phyloP scores from a whole-genome alignment of 75 land plant species.

The Gnetum montanum region DNA sequence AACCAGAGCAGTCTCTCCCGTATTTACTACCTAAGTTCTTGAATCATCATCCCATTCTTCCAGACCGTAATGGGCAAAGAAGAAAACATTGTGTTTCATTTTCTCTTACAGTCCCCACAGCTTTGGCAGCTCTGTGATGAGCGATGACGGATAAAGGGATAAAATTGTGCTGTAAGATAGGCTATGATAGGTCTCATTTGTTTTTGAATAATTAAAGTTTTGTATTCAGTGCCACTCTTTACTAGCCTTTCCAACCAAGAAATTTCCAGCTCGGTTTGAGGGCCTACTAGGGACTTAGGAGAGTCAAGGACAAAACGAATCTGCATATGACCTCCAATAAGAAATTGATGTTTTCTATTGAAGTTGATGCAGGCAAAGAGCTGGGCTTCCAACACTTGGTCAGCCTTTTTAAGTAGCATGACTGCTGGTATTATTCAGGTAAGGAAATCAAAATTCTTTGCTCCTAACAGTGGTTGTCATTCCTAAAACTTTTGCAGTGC shows the following conservation, averaged over 20 bases:
- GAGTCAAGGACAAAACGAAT: conserved; percentile 21
- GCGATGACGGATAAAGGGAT: conserved; percentile 17
- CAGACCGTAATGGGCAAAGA: conserved; percentile 10
- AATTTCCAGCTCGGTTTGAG: conserved; percentile 14
- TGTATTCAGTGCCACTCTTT: conserved; percentile 12
- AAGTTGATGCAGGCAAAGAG: conserved; percentile 18
- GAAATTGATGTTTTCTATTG: conserved; percentile 16
- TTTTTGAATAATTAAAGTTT: conserved; percentile 15
- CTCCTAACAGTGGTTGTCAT: conserved; percentile 33
- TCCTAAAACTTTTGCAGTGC: conserved; percentile 17
- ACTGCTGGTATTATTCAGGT: conserved; percentile 12
- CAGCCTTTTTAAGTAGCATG: conserved; percentile 23
- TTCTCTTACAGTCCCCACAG: conserved; percentile 11
- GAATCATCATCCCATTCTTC: conserved; percentile 6
- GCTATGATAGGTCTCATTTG: conserved; percentile 25
- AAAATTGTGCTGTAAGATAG: conserved; percentile 6
- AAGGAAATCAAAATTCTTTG: conserved; percentile 18
- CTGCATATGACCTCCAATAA: conserved; percentile 27
- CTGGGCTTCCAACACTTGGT: conserved; percentile 21
- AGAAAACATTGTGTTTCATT: conserved; percentile 8
- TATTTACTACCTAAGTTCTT: conserved; percentile 13
- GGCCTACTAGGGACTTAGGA: conserved; percentile 11
- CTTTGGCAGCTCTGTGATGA: conserved; percentile 11
- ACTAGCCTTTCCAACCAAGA: conserved; percentile 22
- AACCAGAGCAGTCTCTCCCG: too few species aligned